Evolutionary conservation across 2,329 filamentous ascomycete species (phyloP), one percentile per base, ranked within the genome.

Genomic region (Phaeoacremonium minimum): DNA sequence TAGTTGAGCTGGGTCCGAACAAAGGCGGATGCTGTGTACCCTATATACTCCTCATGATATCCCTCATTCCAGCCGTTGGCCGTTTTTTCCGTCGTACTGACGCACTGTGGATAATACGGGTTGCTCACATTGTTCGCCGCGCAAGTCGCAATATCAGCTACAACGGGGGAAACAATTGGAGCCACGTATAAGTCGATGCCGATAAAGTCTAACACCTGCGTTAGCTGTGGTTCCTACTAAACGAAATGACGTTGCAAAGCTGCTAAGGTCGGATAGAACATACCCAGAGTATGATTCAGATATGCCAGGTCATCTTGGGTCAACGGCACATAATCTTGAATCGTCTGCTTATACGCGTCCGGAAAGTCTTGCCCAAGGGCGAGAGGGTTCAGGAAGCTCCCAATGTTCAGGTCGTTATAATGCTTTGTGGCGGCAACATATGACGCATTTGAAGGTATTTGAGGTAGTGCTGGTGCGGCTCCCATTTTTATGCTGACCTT

Each of bases 181-280:
- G 73, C 69, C 0, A 72, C 77, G 55, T 81, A 81, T 0, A 74
- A 71, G 43, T 81, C 75, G 28, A 80, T 67, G 6, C 67, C 73
- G 28, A 76, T 64, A 37, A 78, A 72, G 50, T 80, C 77, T 4
- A 67, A 63, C 0, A n/a, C n/a, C n/a, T n/a, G n/a, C n/a, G n/a
- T n/a, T n/a, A n/a, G n/a, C n/a, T n/a, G n/a, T n/a, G n/a, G n/a
- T n/a, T n/a, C n/a, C n/a, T n/a, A n/a, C n/a, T n/a, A n/a, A n/a
- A n/a, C n/a, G n/a, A n/a, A n/a, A n/a, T n/a, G n/a, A n/a, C n/a
- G n/a, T n/a, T n/a, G n/a, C n/a, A n/a, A n/a, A n/a, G n/a, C n/a
- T n/a, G n/a, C n/a, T n/a, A n/a, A n/a, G n/a, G n/a, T n/a, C n/a
- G n/a, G n/a, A n/a, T n/a, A n/a, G n/a, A n/a, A n/a, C n/a, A n/a